Evolutionary conservation across 192 early-diverging fungal genomes (phyloP), one percentile per base, ranked within the genome.

Genomic region (Entrophospora sp.): DNA sequence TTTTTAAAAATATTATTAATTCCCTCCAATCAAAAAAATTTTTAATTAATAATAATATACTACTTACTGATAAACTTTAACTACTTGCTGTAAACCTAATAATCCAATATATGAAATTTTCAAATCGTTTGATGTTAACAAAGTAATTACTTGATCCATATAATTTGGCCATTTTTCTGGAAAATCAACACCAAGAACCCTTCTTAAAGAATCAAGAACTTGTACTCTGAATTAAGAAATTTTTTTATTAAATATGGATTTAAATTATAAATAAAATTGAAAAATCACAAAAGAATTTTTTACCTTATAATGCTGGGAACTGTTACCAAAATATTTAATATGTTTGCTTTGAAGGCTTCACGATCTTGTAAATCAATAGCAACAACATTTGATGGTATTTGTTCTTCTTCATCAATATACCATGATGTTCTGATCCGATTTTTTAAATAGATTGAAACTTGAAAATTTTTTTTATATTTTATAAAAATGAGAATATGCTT

Each of bases 361-460:
- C 32, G 32, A 22, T 57, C 55, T 57, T 57, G 55, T 57, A 9
- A 34, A 38, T 57, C 20, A 57, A 57, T 57, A 36, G 55, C 3
- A 3, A 24, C 20, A 37, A 22, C 3, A 13, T 34, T 36, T 20
- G 6, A 1, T 61, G 69, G 43, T 52, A 75, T 36, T 38, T 46
- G 16, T 45, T 74, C 64, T 43, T 64, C 38, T 43, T 75, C 34
- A 45, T 80, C 72, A n/a, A n/a, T n/a, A n/a, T n/a, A n/a, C 93
- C 93, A 95, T 16, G 83, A 82, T 62, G 79, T 82, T 30, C 75
- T 73, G 31, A 93, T 71, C 7, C 88, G 78, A 77, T 96, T 96
- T 70, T 96, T 96, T 74, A 96, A 91, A 81, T 90, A 94, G 66
- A 96, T 89, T 12, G 91, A 79, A 67, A 75, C 81, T n/a, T n/a